Percentiles rank a stretch among this genome's conserved stretches.
Evolutionary conservation across 2,329 filamentous ascomycete genomes (phyloP).

Genomic region (Fusarium algeriense): DNA sequence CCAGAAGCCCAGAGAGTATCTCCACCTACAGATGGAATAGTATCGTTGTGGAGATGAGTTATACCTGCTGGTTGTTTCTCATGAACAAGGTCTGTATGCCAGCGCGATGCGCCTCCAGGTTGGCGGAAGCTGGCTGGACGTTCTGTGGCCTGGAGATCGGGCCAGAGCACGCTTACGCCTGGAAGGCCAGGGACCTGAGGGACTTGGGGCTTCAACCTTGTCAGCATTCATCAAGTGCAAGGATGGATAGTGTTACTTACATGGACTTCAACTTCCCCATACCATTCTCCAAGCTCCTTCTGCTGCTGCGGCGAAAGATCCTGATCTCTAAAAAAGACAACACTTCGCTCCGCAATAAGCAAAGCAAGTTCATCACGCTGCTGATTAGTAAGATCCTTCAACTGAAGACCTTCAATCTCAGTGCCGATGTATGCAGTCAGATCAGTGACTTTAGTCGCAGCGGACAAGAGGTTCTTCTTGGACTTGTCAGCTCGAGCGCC

Average conservation of each 20-base stretch:
- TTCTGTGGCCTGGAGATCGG: constrained; percentile 74
- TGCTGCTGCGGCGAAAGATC: constrained; percentile 72
- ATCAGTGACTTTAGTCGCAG: constrained; percentile 72
- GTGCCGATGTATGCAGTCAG: constrained; percentile 73
- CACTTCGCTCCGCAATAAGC: constrained; percentile 72
- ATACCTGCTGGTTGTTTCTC: constrained; percentile 78
- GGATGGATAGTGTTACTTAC: constrained; percentile 55
- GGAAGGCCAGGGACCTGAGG: constrained; percentile 76
- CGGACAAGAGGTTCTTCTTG: constrained; percentile 70
- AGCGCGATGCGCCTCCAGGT: constrained; percentile 74
- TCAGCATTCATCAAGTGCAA: fast-evolving
- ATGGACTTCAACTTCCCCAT: constrained; percentile 75
- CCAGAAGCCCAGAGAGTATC: constrained; percentile 81
- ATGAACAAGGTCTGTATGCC: constrained; percentile 79
- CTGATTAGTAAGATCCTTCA: constrained; percentile 70
- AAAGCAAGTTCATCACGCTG: constrained; percentile 73
- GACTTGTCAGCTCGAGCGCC: constrained; percentile 74
- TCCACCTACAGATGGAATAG: constrained; percentile 72
- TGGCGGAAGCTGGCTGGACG: constrained; percentile 71
- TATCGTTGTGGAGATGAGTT: constrained; percentile 78
- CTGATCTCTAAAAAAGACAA: constrained; percentile 77
- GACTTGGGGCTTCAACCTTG: constrained; percentile 69
- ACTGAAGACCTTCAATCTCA: constrained; percentile 72
- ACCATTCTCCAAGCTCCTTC: constrained; percentile 71
- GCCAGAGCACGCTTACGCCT: constrained; percentile 78